A percentile compares a stretch with the other conserved stretches of the same genome.
phyloP scores from a whole-genome alignment of 495 filamentous ascomycete species.

The Aspergillus funiculosus region DNA sequence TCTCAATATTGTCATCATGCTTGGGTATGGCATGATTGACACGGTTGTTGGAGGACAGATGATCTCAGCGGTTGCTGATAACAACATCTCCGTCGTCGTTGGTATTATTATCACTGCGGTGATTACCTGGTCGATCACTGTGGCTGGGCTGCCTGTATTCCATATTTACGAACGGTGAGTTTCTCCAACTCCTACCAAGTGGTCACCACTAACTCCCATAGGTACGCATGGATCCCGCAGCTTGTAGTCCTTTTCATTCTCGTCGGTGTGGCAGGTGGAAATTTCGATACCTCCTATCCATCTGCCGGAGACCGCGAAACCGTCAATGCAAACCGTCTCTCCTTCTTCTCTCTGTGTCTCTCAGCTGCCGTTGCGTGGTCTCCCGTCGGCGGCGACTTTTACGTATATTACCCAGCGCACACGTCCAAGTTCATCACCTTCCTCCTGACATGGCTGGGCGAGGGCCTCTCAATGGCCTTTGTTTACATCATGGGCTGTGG shows the following conservation, averaged over 20 bases:
- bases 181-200: slow-evolving; percentile 2
- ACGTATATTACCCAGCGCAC: slow-evolving; percentile 57
- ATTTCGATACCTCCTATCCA: slow-evolving; percentile 53
- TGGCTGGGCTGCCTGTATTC: slow-evolving; percentile 67
- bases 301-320: slow-evolving; percentile 52
- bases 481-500: slow-evolving; percentile 63
- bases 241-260: slow-evolving; percentile 60
- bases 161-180: slow-evolving; percentile 63
- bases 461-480: slow-evolving; percentile 53
- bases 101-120: slow-evolving; percentile 64
- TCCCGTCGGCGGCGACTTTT: slow-evolving; percentile 55
- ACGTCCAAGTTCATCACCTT: slow-evolving; percentile 38
- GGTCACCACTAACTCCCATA: no score
- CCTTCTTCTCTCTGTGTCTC: slow-evolving; percentile 61
- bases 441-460: slow-evolving; percentile 40
- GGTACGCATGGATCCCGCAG: slow-evolving; percentile 65
- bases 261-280: slow-evolving; percentile 56
- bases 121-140: slow-evolving; percentile 61
- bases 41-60: slow-evolving; percentile 70
- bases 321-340: slow-evolving; percentile 19
- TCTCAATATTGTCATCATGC: slow-evolving; percentile 64
- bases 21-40: slow-evolving; percentile 67
- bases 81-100: slow-evolving; percentile 59
- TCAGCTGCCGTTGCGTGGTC: slow-evolving; percentile 58
- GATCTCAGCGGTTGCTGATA: slow-evolving; percentile 60